A percentile compares a stretch with the other conserved stretches of the same genome.
Conservation (phyloP, 441 rosid species). For the Populus hybrid region DNA sequence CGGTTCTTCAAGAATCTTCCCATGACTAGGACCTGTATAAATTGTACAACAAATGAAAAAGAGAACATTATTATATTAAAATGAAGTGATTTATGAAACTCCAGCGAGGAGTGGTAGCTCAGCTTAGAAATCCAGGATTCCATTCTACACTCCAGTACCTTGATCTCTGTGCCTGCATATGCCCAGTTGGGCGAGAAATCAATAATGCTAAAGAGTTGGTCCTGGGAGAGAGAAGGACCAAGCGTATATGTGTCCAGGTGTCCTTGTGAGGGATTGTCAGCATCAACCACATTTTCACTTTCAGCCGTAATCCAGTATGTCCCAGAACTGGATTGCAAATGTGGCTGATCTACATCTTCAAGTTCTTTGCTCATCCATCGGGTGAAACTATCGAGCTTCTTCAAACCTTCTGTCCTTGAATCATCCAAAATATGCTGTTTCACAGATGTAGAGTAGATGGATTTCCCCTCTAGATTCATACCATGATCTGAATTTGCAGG, state of each 20-base stretch:
- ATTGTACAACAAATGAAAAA: not conserved
- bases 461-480: conserved; percentile 35
- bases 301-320: conserved; percentile 72
- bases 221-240: conserved; percentile 12
- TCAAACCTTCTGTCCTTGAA: conserved; percentile 55
- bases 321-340: conserved; percentile 63
- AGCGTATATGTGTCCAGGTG: not conserved
- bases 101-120: not conserved
- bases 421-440: conserved; percentile 50
- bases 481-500: conserved; percentile 35
- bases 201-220: conserved; percentile 79
- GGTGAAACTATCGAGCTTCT: conserved; percentile 91
- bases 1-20: conserved; percentile 70
- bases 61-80: not conserved
- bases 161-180: conserved; percentile 56
- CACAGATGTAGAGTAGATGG: conserved; percentile 33
- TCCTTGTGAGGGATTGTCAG: conserved; percentile 65
- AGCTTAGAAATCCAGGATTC: not conserved
- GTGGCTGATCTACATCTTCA: conserved; percentile 76
- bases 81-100: not conserved
- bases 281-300: conserved; percentile 59
- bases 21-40: conserved; percentile 58
- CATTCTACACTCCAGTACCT: conserved; percentile 46
- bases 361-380: conserved; percentile 85
- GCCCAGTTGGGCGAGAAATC: conserved; percentile 85